Percentiles rank a stretch among this genome's conserved stretches.
Evolutionary conservation across 1,284 basidiomycete genomes (phyloP).

Genomic region (Puccinia sorghi): DNA sequence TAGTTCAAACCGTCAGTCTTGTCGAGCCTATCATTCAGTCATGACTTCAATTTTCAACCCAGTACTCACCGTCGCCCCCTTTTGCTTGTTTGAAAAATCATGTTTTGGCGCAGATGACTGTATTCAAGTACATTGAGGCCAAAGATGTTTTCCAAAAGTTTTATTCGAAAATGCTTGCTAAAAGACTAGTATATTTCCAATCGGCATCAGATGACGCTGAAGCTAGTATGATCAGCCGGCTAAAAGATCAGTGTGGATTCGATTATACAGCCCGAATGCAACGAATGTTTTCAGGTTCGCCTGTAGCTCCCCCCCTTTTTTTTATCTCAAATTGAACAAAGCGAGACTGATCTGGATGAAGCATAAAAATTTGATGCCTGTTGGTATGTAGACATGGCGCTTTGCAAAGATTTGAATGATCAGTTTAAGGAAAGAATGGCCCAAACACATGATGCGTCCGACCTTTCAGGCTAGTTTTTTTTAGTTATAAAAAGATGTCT

Average conservation of each 20-base stretch:
- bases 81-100: neutral
- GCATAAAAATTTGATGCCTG: neutral
- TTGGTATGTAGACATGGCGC: conserved; percentile 73
- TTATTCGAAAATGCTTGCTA: conserved; percentile 94
- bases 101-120: conserved; percentile 71
- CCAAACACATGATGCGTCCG: conserved; percentile 71
- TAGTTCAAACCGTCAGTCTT: conserved; percentile 79
- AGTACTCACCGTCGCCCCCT: neutral
- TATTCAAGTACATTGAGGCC: conserved; percentile 99
- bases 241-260: conserved; percentile 98
- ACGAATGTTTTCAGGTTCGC: conserved; percentile 90
- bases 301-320: neutral
- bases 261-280: conserved; percentile 98
- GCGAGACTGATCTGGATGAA: neutral
- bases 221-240: conserved; percentile 95
- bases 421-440: conserved; percentile 93
- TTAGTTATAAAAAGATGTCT: neutral
- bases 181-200: conserved; percentile 85
- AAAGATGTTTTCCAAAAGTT: conserved; percentile 99
- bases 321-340: neutral
- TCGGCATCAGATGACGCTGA: conserved; percentile 97
- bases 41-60: neutral
- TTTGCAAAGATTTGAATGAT: conserved; percentile 94
- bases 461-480: conserved; percentile 59
- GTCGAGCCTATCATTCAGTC: neutral